Conservation (phyloP, 78 protist genomes). For the Salpingoeca rosetta region DNA sequence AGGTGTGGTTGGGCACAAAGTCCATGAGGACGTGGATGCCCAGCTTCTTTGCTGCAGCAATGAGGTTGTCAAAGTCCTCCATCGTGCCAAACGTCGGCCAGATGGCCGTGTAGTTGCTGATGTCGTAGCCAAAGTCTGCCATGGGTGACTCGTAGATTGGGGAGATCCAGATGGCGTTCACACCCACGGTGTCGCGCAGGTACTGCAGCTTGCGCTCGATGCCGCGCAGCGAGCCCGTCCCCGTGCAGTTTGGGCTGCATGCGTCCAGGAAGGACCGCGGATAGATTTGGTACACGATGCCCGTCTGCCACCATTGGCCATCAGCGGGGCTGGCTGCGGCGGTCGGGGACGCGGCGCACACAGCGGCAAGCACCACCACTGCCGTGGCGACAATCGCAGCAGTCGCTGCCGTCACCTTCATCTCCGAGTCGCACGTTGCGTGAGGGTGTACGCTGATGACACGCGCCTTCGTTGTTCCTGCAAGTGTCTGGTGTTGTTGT, state of each 20-base stretch:
- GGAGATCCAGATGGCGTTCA: conserved; percentile 8
- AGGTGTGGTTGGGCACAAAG: conserved; percentile 22
- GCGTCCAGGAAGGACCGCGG: conserved; percentile 6
- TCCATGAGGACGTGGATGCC: conserved; percentile 13
- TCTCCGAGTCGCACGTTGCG: too few relatives aligned
- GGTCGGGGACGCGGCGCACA: too few relatives aligned
- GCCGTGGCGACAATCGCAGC: too few relatives aligned
- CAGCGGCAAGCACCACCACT: too few relatives aligned
- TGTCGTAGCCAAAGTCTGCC: conserved; percentile 14
- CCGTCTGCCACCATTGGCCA: conserved; percentile 11
- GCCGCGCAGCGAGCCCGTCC: not conserved
- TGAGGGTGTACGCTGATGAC: too few relatives aligned
- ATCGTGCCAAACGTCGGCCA: conserved; percentile 18
- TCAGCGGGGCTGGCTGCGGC: too few relatives aligned
- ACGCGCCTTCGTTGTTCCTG: too few relatives aligned
- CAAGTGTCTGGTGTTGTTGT: too few relatives aligned
- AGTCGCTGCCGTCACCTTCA: too few relatives aligned
- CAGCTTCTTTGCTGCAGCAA: conserved; percentile 1
- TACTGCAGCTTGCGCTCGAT: not conserved
- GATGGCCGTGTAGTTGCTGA: conserved; percentile 3
- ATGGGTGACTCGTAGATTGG: conserved; percentile 1
- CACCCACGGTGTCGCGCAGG: not conserved
- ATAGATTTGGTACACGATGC: conserved; percentile 6
- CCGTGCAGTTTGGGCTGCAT: not conserved
- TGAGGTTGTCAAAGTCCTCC: not conserved